Percentiles rank a stretch among this genome's conserved stretches.
Evolutionary conservation across 1,139 yeast genomes (phyloP).

Genomic region (Debaryomyces singareniensis): DNA sequence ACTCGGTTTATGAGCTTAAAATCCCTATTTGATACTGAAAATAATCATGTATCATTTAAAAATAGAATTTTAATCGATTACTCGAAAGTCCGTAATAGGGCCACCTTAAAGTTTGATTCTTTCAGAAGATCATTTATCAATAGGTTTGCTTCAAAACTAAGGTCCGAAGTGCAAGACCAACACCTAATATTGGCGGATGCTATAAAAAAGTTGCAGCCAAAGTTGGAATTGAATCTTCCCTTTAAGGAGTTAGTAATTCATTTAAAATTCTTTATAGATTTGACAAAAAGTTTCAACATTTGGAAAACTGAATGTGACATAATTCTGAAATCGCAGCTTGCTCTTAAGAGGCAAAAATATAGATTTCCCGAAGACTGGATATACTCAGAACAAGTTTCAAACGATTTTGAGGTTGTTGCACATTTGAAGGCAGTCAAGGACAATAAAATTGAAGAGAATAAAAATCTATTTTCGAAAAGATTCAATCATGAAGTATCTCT

Average conservation of each 20-base stretch:
- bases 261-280: constrained; percentile 12
- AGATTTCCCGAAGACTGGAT: constrained; percentile 53
- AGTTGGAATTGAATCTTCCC: constrained; percentile 13
- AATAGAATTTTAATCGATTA: constrained; percentile 34
- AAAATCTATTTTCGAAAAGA: constrained; percentile 15
- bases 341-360: constrained; percentile 40
- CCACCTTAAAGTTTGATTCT: constrained; percentile 45
- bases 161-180: not conserved
- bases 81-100: constrained; percentile 48
- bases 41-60: constrained; percentile 26
- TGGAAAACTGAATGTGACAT: constrained; percentile 22
- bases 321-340: constrained; percentile 36
- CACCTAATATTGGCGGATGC: not conserved
- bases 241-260: constrained; percentile 12
- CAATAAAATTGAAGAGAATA: not conserved
- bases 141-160: constrained; percentile 30
- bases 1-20: not conserved
- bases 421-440: not conserved
- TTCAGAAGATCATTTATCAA: constrained; percentile 48
- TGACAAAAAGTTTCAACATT: constrained; percentile 9
- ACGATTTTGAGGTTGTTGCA: constrained; percentile 26
- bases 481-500: constrained; percentile 23
- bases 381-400: constrained; percentile 57
- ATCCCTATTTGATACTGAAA: constrained; percentile 2
- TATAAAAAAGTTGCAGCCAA: constrained; percentile 1